Evolutionary conservation across 176 grass and related monocot species (phyloP), one percentile per base, ranked within the genome.

Genomic region (Phyllostachys edulis): DNA sequence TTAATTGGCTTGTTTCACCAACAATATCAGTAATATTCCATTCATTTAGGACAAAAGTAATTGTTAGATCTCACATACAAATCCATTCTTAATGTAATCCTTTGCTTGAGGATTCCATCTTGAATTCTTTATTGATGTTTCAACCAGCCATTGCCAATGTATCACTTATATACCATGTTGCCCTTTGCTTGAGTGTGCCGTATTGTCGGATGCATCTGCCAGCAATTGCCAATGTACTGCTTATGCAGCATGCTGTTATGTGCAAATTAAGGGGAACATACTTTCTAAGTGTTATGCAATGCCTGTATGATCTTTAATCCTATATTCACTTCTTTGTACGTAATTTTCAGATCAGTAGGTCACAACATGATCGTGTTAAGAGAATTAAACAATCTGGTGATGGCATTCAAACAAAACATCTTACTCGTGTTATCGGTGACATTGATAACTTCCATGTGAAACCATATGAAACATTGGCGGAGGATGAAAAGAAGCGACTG

Each of bases 361-460:
- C 78, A 54, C 88, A 90, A 20, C 70, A 77, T 54, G 68, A 85
- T 17, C 83, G 82, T 32, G 63, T 90, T 34, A 90, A 82, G 62
- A 72, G 67, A 81, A 71, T 90, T 68, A 90, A 81, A 67, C 77
- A 85, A 46, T 90, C 83, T 71, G 77, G 70, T 65, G 88, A 85
- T 71, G 88, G 88, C 17, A 90, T 90, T 71, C 88, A 81, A 34
- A 61, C 63, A 0, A 90, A 77, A 57, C 72, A 62, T 52, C 88
- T 90, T 49, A 26, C 29, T 63, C 51, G 17, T 72, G 77, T 90
- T 11, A 73, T 90, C 63, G 88, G 88, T 71, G 88, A 85, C 36
- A 85, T 85, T 20, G 64, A 77, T 18, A 77, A 80, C 72, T 82
- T 90, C 8, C 78, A 69, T 71, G 47, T 90, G 8, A 79, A 90